Evolutionary conservation across 495 filamentous ascomycete species (phyloP), one percentile per base, ranked within the genome.

Genomic region (Staphylotrichum longicolle): DNA sequence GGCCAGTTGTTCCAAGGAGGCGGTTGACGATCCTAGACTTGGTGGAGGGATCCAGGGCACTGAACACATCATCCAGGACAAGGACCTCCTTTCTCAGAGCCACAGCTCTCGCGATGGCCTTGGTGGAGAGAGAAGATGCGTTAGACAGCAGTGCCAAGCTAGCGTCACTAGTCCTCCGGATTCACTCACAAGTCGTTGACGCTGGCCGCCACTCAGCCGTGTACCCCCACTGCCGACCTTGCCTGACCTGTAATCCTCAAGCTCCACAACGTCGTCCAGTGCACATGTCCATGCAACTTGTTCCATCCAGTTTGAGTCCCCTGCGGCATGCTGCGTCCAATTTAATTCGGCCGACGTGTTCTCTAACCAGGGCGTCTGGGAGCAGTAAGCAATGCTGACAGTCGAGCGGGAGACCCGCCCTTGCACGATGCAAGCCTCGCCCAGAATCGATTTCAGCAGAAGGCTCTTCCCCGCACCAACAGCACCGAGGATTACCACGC

Each of bases 21-120:
- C 42, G 42, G 42, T 45, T 45, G 42, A n/a, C 42, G n/a, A 45
- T 45, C 42, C 14, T 45, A n/a, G 42, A 45, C 42, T 45, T 45
- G 42, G 42, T 45, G 5, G 42, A 45, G 9, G 42, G 42, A 45
- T 45, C 42, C 9, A 45, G n/a, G 42, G 42, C 42, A n/a, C 42
- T 45, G 42, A 45, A 45, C 42, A 45, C 42, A n/a, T 45, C 42
- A n/a, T 45, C 42, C 42, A 45, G 42, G n/a, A 45, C 14, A 5
- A 45, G 42, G 1, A 45, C 42, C 42, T 45, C 42, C 42, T 11
- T 12, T 10, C 12, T 45, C 42, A 45, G 14, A n/a, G 42, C 42
- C 14, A 45, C 42, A 45, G 42, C 42, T 11, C 42, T 10, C 5
- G 42, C 42, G 5, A 45, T 45, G 14, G 42, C 14, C 42, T 45